phyloP scores from a whole-genome alignment of 2,329 filamentous ascomycete genomes.

The Alternaria ventricosa region DNA sequence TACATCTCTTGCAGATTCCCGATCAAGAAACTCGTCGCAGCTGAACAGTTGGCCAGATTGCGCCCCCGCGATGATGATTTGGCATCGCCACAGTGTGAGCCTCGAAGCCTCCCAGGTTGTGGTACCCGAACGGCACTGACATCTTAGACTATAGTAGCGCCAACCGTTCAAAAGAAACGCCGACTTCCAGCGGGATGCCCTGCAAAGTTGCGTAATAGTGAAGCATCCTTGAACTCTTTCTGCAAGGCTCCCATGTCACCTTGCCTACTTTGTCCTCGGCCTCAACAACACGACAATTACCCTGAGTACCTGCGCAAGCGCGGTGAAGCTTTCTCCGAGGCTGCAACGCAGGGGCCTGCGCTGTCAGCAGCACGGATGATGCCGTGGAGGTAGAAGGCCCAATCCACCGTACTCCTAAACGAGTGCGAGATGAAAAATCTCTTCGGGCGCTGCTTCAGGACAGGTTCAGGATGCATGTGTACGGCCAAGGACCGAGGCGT shows the following conservation, averaged over 20 bases:
- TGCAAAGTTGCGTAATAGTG: not conserved
- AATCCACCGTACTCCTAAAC: not conserved
- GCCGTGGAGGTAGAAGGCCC: not conserved
- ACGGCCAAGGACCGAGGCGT: not conserved
- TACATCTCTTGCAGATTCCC: not conserved
- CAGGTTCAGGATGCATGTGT: not conserved
- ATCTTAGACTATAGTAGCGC: conserved; percentile 5
- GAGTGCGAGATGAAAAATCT: conserved; percentile 3
- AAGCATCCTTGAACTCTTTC: not conserved
- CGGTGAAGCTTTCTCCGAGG: not conserved
- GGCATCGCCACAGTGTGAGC: not conserved
- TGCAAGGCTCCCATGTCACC: not conserved
- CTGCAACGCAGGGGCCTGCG: not conserved
- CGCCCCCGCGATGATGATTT: not conserved
- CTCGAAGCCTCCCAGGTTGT: not conserved
- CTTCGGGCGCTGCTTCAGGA: conserved; percentile 1
- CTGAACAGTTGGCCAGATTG: not conserved
- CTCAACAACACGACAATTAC: not conserved
- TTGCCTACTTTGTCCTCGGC: not conserved
- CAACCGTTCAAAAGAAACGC: not conserved
- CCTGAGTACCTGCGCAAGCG: conserved; percentile 4
- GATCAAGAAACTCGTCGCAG: not conserved
- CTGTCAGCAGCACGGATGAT: not conserved
- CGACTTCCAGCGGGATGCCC: not conserved
- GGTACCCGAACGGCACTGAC: conserved; percentile 4